Conservation (phyloP, 2,329 filamentous ascomycete genomes). For the Alternaria consortialis region DNA sequence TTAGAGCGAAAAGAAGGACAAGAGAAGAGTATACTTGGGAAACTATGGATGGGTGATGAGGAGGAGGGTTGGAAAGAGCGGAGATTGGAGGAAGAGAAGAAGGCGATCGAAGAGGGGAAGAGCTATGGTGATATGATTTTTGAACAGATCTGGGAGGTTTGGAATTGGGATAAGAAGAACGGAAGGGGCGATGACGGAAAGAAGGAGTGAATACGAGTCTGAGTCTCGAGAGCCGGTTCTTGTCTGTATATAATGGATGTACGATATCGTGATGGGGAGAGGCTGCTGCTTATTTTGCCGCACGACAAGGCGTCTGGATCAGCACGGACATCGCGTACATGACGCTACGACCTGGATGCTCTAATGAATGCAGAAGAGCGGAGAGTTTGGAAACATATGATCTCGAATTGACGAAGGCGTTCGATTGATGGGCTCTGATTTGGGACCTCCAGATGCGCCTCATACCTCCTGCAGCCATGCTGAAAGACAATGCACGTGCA, state of each 20-base stretch:
- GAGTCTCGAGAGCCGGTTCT: not conserved
- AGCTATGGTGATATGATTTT: slow-evolving; percentile 55
- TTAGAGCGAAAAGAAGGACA: slow-evolving; percentile 32
- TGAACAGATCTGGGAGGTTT: slow-evolving; percentile 60
- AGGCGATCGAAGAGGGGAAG: slow-evolving; percentile 51
- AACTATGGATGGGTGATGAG: slow-evolving; percentile 53
- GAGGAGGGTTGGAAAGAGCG: slow-evolving; percentile 57
- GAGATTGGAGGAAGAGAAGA: slow-evolving; percentile 56
- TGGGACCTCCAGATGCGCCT: not conserved
- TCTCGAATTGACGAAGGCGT: not conserved
- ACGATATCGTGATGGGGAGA: not conserved
- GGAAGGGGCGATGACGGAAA: slow-evolving; percentile 27
- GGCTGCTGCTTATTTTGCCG: not conserved
- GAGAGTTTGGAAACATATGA: not conserved
- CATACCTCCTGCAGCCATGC: not conserved
- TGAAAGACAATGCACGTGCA: not conserved
- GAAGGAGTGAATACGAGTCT: slow-evolving; percentile 28
- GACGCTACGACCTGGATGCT: not conserved
- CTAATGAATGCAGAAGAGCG: not conserved
- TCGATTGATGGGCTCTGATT: not conserved
- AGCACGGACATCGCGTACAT: not conserved
- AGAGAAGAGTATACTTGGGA: slow-evolving; percentile 41
- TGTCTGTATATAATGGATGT: slow-evolving; percentile 7
- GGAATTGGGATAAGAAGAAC: slow-evolving; percentile 55
- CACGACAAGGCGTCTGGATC: not conserved